phyloP scores from a whole-genome alignment of 306 rosid genomes.

The Vicia villosa region DNA sequence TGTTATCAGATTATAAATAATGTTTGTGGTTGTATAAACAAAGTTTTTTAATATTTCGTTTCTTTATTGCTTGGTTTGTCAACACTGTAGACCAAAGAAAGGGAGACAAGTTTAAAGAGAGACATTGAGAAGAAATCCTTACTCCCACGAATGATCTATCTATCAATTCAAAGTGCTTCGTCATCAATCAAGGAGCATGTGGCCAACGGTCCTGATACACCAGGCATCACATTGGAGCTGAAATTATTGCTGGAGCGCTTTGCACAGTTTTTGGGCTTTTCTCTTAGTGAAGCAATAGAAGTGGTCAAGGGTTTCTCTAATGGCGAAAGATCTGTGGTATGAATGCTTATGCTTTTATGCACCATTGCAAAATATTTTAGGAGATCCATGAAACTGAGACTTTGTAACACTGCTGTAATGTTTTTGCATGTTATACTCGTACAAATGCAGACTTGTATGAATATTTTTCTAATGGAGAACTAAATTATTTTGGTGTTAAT shows the following conservation, averaged over 20 bases:
- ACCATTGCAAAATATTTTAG: slow-evolving; percentile 1
- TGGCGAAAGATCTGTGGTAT: slow-evolving; percentile 66
- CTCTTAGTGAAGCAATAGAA: slow-evolving; percentile 69
- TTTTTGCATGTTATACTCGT: neutral
- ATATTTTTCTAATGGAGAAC: slow-evolving; percentile 14
- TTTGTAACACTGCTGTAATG: neutral
- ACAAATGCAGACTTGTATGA: neutral
- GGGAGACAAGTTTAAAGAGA: slow-evolving; percentile 65
- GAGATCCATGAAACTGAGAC: slow-evolving; percentile 11
- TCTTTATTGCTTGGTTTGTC: slow-evolving; percentile 42
- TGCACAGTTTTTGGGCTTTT: slow-evolving; percentile 68
- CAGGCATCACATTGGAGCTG: slow-evolving; percentile 64
- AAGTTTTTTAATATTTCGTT: neutral
- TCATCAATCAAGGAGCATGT: slow-evolving; percentile 67
- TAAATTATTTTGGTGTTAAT: too few species aligned
- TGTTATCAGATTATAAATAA: slow-evolving; percentile 20
- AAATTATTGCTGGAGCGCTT: slow-evolving; percentile 76
- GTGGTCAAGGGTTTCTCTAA: slow-evolving; percentile 54
- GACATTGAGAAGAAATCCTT: slow-evolving; percentile 80
- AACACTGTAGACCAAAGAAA: slow-evolving; percentile 56
- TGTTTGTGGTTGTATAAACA: slow-evolving; percentile 19
- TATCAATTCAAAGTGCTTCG: slow-evolving; percentile 80
- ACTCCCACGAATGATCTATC: slow-evolving; percentile 91
- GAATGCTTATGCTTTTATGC: slow-evolving; percentile 37
- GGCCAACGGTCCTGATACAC: slow-evolving; percentile 60